A percentile compares a stretch with the other conserved stretches of the same genome.
phyloP scores from a whole-genome alignment of 805 yeast species.

The Wickerhamomyces bisporus region DNA sequence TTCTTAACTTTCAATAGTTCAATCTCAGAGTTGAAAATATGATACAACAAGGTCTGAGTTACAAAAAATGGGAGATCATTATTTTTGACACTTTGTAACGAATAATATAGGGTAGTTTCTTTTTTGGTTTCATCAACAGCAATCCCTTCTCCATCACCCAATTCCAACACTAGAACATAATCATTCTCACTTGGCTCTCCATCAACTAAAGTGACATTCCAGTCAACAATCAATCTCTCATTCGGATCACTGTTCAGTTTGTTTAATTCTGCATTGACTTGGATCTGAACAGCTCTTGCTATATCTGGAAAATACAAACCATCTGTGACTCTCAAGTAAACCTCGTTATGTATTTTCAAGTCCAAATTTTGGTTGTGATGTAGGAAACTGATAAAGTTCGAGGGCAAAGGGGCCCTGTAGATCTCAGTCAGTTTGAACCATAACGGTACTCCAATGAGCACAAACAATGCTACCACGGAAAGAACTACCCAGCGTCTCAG shows the following conservation, averaged over 20 bases:
- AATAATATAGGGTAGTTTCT: conserved; percentile 36
- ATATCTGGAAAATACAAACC: conserved; percentile 64
- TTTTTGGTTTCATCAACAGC: conserved; percentile 36
- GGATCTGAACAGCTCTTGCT: conserved; percentile 46
- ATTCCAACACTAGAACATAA: conserved; percentile 32
- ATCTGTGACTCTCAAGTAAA: conserved; percentile 33
- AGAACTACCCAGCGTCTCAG: conserved; percentile 20
- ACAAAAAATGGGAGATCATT: conserved; percentile 62
- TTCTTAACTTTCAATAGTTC: conserved; percentile 19
- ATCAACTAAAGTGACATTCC: conserved; percentile 28
- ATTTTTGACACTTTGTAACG: conserved; percentile 39
- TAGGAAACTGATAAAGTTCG: conserved; percentile 29
- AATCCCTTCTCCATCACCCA: conserved; percentile 39
- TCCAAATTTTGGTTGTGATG: conserved; percentile 38
- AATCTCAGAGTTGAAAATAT: conserved; percentile 39
- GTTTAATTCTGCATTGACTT: conserved; percentile 38
- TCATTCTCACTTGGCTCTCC: conserved; percentile 22
- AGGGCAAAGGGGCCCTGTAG: conserved; percentile 36
- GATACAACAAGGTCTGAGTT: conserved; percentile 45
- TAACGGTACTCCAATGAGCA: conserved; percentile 34
- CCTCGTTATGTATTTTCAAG: conserved; percentile 37
- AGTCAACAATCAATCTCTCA: conserved; percentile 25
- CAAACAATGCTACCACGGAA: conserved; percentile 22
- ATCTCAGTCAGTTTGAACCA: conserved; percentile 38
- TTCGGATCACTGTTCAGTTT: conserved; percentile 12